Conservation (phyloP, 495 filamentous ascomycete species). For the Choiromyces venosus region DNA sequence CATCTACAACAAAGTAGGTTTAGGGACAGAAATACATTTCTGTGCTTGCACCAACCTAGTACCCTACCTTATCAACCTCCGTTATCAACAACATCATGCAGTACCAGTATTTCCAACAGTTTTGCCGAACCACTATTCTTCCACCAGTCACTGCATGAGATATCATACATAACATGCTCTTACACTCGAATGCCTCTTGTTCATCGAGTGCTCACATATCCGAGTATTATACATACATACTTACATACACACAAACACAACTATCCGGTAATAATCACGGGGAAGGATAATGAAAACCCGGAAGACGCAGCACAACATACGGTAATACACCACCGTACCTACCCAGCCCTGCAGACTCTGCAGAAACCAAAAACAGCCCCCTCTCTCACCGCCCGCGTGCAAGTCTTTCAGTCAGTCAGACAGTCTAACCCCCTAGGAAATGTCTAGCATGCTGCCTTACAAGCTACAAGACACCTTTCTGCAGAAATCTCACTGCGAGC, state of each 20-base stretch:
- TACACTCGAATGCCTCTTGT: not conserved
- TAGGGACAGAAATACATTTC: not conserved
- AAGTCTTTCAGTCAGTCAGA: not conserved
- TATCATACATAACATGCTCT: not conserved
- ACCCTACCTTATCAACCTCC: not conserved
- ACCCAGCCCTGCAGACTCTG: not conserved
- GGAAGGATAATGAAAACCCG: not conserved
- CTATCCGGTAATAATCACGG: not conserved
- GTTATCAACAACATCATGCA: not conserved
- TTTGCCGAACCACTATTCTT: not conserved
- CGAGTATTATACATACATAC: too few species aligned
- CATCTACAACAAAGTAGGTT: not conserved
- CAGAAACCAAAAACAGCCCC: not conserved
- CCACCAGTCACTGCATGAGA: not conserved
- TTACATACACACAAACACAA: not conserved
- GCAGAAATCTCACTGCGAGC: not conserved
- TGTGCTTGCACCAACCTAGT: not conserved
- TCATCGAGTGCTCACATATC: not conserved
- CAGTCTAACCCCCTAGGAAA: not conserved
- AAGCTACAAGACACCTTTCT: not conserved
- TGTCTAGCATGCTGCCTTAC: not conserved
- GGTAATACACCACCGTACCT: not conserved
- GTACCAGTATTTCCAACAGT: not conserved
- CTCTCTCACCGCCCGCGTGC: not conserved
- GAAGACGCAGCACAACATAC: not conserved